Evolutionary conservation across 768 basidiomycete genomes (phyloP).

Genomic region (Russula brevipes): DNA sequence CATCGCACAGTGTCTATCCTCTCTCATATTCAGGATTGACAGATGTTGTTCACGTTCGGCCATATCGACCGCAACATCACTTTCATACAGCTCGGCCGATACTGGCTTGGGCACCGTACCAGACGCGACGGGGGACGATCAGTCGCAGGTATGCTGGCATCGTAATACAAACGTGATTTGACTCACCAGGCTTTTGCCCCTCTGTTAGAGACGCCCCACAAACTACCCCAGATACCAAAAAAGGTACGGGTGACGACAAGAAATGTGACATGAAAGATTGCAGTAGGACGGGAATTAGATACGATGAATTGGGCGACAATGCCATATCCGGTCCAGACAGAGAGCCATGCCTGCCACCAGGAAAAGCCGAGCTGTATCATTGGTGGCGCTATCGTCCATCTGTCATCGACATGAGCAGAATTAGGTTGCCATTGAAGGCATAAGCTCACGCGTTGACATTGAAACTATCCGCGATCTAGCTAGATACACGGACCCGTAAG

Average conservation of each 20-base stretch:
- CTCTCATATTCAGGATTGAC: conserved; percentile 36
- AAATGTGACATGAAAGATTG: conserved; percentile 71
- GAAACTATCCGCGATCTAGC: conserved; percentile 79
- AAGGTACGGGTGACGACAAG: conserved; percentile 71
- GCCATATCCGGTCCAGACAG: conserved; percentile 53
- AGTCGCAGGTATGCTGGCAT: not conserved
- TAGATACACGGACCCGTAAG: conserved; percentile 28
- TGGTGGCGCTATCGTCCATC: conserved; percentile 73
- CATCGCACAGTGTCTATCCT: not conserved
- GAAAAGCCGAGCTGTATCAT: conserved; percentile 69
- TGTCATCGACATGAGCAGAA: conserved; percentile 27
- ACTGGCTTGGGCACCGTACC: conserved; percentile 77
- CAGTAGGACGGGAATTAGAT: conserved; percentile 72
- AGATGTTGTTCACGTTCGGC: conserved; percentile 64
- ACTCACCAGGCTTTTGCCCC: conserved; percentile 67
- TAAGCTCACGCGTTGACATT: conserved; percentile 64
- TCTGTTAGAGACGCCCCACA: conserved; percentile 77
- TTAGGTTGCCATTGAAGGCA: not conserved
- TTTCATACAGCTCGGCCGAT: conserved; percentile 76
- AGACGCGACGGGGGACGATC: conserved; percentile 41
- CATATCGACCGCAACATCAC: conserved; percentile 74
- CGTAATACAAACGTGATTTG: conserved; percentile 25
- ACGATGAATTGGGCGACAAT: conserved; percentile 60
- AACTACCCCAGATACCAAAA: conserved; percentile 71
- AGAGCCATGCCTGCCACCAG: conserved; percentile 86